Evolutionary conservation across 306 rosid species (phyloP), one percentile per base, ranked within the genome.

Genomic region (Cicer pinnatifidum): DNA sequence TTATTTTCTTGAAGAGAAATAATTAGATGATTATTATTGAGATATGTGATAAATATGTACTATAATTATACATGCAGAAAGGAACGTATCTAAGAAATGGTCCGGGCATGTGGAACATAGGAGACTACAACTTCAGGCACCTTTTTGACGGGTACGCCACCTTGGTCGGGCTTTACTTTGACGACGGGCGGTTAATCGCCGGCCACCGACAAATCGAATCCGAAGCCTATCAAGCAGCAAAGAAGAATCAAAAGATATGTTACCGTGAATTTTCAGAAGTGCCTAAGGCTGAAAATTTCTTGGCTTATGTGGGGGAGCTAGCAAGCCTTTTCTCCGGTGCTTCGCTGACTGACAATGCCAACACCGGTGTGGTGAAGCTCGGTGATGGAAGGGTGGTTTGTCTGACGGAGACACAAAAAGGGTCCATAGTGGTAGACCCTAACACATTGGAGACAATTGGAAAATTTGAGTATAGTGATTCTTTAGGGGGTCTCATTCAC

Each of bases 61-160:
- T 17, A 16, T 17, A 8, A 53, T 17, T 33, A 12, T 4, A 12
- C 92, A 84, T 94, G 90, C 93, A 94, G 99, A 87, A 79, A 58
- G 99, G 99, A 59, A 94, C 90, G 84, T 94, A 94, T 82, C 77
- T 94, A 20, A 88, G 99, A 68, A 94, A 94, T 63, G 99, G 99
- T 13, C 99, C 99, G 0, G 99, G 99, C 19, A 1, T 89, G 68
- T 94, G 99, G 99, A 73, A 87, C 82, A 88, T 91, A 9, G 97
- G 88, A 2, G 86, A 91, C 76, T 87, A 94, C 86, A 81, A 88
- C 82, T 91, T 94, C 84, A 84, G 97, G 46, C 99, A 94, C 75
- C 93, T 94, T 23, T 94, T 94, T 43, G 99, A 94, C 71, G 99
- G 99, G 5, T 94, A 91, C 38, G 99, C 99, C 10, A 94, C 90